Evolutionary conservation across 176 grass and related monocot species (phyloP).

Genomic region (Ensete glaucum): DNA sequence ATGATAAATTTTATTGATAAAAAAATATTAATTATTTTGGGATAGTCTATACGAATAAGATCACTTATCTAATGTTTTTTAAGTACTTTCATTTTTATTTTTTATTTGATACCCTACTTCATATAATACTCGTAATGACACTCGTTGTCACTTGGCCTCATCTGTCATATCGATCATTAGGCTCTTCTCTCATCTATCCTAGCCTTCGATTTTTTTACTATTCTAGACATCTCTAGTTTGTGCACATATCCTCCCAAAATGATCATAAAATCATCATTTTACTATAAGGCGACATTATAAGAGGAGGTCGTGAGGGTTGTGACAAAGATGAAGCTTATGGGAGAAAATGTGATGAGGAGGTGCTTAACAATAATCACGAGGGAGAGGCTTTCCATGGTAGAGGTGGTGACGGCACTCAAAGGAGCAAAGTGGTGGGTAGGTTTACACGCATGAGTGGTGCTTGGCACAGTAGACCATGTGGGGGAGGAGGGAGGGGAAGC

Average conservation of each 20-base stretch:
- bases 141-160: too few relatives aligned
- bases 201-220: too few relatives aligned
- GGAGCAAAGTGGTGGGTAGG: neutral
- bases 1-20: too few relatives aligned
- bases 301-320: neutral
- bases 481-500: neutral
- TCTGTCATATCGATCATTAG: too few relatives aligned
- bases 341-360: neutral
- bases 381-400: neutral
- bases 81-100: too few relatives aligned
- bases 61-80: too few relatives aligned
- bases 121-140: too few relatives aligned
- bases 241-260: neutral
- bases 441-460: neutral
- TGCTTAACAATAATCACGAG: neutral
- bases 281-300: neutral
- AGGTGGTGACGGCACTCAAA: neutral
- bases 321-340: too few relatives aligned
- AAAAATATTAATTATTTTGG: too few relatives aligned
- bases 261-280: neutral
- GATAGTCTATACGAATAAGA: too few relatives aligned
- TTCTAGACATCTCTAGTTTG: too few relatives aligned
- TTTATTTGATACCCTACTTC: too few relatives aligned
- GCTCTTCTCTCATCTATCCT: fast-evolving
- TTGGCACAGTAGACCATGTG: neutral